A percentile compares a stretch with the other conserved stretches of the same genome.
Conservation (phyloP, 495 filamentous ascomycete species). For the Aspergillus egyptiacus region DNA sequence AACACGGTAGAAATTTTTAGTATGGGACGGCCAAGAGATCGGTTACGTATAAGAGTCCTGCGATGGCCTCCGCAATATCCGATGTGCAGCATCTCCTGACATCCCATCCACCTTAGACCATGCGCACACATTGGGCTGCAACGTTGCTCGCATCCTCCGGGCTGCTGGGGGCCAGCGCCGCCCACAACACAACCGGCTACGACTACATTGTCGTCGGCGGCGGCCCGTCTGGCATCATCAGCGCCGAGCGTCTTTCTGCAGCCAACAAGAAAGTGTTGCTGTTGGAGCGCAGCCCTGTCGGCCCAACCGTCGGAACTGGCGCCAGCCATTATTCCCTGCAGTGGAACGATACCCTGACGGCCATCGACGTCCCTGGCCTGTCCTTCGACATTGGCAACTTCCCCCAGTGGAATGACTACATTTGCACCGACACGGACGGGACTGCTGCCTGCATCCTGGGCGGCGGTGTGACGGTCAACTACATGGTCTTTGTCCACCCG, state of each 20-base stretch:
- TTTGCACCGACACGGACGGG: slow-evolving; percentile 62
- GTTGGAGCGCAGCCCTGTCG: slow-evolving; percentile 24
- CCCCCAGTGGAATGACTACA: slow-evolving; percentile 52
- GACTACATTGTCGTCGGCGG: slow-evolving; percentile 24
- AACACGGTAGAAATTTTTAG: too few relatives aligned
- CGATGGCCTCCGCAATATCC: too few relatives aligned
- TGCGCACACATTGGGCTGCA: too few relatives aligned
- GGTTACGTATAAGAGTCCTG: too few relatives aligned
- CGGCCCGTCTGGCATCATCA: slow-evolving; percentile 26
- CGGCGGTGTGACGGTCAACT: slow-evolving; percentile 71
- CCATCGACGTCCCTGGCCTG: slow-evolving; percentile 68
- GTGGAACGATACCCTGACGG: slow-evolving; percentile 44
- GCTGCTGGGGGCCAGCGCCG: neutral
- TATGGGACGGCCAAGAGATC: too few relatives aligned
- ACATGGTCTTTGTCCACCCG: slow-evolving; percentile 55
- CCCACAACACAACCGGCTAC: slow-evolving; percentile 2
- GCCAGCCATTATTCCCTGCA: slow-evolving; percentile 16
- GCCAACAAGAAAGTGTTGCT: slow-evolving; percentile 39
- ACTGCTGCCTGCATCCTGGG: slow-evolving; percentile 76
- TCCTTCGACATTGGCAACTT: slow-evolving; percentile 57
- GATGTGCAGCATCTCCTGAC: too few relatives aligned
- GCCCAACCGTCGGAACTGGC: slow-evolving; percentile 14
- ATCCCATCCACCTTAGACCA: too few relatives aligned
- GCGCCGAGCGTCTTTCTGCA: slow-evolving; percentile 57
- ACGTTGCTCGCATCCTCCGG: too few relatives aligned